These are phyloP conservation scores for Centrapalus pauciflorus DNA, from an alignment of 129 eudicot genomes.

Conservation along the genomic window DNA sequence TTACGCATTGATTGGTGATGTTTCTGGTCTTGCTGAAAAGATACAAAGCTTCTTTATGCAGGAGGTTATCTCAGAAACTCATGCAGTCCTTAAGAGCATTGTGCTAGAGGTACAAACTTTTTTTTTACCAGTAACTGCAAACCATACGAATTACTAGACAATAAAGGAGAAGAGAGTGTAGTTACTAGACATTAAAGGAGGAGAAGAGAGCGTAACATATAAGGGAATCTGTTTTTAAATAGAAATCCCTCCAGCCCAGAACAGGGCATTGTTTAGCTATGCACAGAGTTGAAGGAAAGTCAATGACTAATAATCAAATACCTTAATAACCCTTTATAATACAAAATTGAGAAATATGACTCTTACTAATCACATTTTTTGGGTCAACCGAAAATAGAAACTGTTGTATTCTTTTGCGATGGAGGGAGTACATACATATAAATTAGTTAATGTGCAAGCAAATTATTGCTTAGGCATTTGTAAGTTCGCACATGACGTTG, in stretches of 20 bases:
- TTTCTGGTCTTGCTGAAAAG: constrained; percentile 95
- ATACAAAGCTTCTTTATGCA: constrained; percentile 98
- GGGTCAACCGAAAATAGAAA: background rate
- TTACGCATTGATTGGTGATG: constrained; percentile 96
- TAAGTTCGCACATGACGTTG: no score
- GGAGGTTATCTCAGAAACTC: constrained; percentile 96
- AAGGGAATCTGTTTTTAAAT: no score
- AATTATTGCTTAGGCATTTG: background rate
- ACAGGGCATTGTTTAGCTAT: no score
- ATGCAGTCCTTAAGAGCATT: constrained; percentile 56
- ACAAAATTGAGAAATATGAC: background rate
- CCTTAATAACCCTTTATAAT: background rate
- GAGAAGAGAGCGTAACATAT: no score
- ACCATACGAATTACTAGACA: constrained; percentile 2
- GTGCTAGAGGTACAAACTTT: constrained; percentile 76
- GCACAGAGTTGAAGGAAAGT: no score
- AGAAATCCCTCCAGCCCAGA: no score
- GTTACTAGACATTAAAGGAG: no score
- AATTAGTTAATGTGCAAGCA: background rate
- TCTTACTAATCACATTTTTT: background rate
- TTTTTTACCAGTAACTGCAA: background rate
- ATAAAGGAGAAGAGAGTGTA: no score
- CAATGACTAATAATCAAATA: no score
- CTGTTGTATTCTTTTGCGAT: background rate
- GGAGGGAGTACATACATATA: background rate